Evolutionary conservation across 306 rosid species (phyloP).

Genomic region (Clitoria ternatea): DNA sequence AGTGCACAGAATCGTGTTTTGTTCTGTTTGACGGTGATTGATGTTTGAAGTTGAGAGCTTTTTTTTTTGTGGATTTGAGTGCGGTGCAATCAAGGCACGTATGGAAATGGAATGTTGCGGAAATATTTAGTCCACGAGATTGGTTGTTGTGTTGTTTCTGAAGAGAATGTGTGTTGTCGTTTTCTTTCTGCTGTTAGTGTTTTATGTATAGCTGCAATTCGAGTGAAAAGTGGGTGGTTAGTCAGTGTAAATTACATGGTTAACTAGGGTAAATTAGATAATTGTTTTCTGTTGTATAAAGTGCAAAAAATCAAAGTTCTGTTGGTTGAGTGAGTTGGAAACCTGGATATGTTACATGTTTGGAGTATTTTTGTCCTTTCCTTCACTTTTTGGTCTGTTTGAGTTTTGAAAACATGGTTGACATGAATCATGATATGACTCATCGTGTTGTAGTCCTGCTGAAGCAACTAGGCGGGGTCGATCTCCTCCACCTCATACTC

Average conservation of each 20-base stretch:
- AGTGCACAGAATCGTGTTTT: no score
- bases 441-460: constrained; percentile 37
- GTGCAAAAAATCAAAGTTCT: background rate
- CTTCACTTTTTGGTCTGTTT: background rate
- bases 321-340: background rate
- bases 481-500: constrained; percentile 73
- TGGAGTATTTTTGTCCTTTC: background rate
- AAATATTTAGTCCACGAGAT: background rate
- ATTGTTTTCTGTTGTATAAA: background rate
- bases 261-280: background rate
- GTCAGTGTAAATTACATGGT: background rate
- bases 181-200: background rate
- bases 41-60: background rate
- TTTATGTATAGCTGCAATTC: background rate
- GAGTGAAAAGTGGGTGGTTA: background rate
- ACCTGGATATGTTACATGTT: background rate
- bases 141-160: background rate
- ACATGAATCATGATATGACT: background rate
- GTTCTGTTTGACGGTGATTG: background rate
- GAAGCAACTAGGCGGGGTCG: constrained; percentile 66
- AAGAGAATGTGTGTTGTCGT: background rate
- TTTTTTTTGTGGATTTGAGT: background rate
- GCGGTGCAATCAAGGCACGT: background rate
- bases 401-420: background rate
- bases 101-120: background rate